Evolutionary conservation across 208 protist species (phyloP).

Genomic region (Leishmania amazonensis): DNA sequence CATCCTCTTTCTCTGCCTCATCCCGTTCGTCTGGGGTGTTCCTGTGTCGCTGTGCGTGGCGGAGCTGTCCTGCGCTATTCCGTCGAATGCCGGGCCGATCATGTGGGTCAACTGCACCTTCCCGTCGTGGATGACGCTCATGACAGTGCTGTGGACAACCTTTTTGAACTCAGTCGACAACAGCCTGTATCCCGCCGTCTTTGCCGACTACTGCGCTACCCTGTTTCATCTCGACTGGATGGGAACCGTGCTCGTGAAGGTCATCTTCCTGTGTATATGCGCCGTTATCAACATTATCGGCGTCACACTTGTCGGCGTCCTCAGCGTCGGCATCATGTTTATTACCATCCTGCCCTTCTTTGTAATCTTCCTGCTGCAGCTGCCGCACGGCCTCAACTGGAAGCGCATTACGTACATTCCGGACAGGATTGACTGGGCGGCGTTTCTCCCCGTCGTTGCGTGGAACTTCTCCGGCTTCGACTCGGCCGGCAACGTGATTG

Average conservation of each 20-base stretch:
- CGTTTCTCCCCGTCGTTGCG: conserved; percentile 86
- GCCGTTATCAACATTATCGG: conserved; percentile 81
- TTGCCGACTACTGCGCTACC: conserved; percentile 84
- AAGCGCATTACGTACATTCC: conserved; percentile 74
- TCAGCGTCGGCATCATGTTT: conserved; percentile 84
- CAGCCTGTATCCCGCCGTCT: conserved; percentile 86
- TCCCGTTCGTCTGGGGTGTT: conserved; percentile 89
- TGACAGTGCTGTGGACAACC: conserved; percentile 81
- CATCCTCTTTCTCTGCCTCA: conserved; percentile 82
- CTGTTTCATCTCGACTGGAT: conserved; percentile 62
- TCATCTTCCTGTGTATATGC: conserved; percentile 69
- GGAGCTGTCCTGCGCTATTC: conserved; percentile 85
- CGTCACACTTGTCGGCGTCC: conserved; percentile 67
- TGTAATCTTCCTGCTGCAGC: conserved; percentile 83
- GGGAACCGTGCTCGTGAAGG: conserved; percentile 62
- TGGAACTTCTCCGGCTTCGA: conserved; percentile 94
- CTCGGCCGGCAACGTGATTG: conserved; percentile 88
- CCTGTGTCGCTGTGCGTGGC: conserved; percentile 89
- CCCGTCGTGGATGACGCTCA: conserved; percentile 82
- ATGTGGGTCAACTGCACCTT: conserved; percentile 94
- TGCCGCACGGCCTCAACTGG: conserved; percentile 81
- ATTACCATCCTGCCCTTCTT: conserved; percentile 90
- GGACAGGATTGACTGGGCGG: conserved; percentile 74
- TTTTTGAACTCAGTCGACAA: conserved; percentile 91
- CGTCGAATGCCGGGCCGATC: conserved; percentile 87